Conservation (phyloP, 805 yeast genomes). For the Metschnikowia lunata region DNA sequence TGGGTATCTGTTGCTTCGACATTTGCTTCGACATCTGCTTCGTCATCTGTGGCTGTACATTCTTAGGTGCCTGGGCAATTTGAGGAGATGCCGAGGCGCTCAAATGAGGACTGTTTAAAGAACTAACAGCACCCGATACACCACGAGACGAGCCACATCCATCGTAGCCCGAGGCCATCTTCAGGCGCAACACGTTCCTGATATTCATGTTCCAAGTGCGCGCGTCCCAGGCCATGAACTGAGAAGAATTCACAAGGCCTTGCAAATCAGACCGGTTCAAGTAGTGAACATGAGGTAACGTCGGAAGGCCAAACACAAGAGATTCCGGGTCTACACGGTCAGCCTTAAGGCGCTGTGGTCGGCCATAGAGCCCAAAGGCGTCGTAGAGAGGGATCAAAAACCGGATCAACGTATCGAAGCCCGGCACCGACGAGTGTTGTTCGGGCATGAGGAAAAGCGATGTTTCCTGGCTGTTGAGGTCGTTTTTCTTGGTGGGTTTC, state of each 20-base stretch:
- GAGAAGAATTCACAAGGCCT: conserved; percentile 20
- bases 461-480: conserved; percentile 34
- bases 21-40: not conserved
- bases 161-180: conserved; percentile 49
- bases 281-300: conserved; percentile 43
- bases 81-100: conserved; percentile 6
- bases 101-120: conserved; percentile 42
- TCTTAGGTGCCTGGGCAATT: not conserved
- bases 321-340: conserved; percentile 39
- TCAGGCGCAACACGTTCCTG: conserved; percentile 28
- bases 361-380: conserved; percentile 43
- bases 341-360: conserved; percentile 41
- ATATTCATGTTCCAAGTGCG: conserved; percentile 32
- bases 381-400: conserved; percentile 39
- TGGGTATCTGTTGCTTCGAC: not conserved
- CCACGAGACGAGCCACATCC: conserved; percentile 70
- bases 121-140: conserved; percentile 52
- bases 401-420: conserved; percentile 46
- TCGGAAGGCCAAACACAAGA: conserved; percentile 44
- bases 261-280: conserved; percentile 31
- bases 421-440: conserved; percentile 44
- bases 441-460: conserved; percentile 43
- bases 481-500: conserved; percentile 29
- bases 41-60: not conserved
- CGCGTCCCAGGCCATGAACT: conserved; percentile 35